Evolutionary conservation across 139 green algal species (phyloP), one percentile per base, ranked within the genome.

Genomic region (Desmodesmus armatus): DNA sequence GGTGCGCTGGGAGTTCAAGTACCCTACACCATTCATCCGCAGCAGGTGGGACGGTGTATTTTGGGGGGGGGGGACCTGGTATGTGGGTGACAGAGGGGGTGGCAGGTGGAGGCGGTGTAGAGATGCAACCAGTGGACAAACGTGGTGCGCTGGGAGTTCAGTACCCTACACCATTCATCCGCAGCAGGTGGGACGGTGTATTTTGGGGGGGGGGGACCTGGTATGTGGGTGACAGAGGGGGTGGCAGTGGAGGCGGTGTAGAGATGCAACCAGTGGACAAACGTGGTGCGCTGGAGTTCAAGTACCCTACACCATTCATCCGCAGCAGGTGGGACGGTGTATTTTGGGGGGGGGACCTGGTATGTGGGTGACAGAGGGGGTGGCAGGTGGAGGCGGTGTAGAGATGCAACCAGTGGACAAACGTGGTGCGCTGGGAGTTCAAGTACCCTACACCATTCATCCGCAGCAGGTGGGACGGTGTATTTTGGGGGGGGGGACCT

Each of bases 121-220:
- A n/a, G n/a, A n/a, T n/a, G n/a, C n/a, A 99, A 99, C 92, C 97
- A 99, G 93, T 99, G 97, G 97, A 98, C 95, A 86, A 99, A 98
- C 85, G 96, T 99, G 73, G 96, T 99, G 76, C 94, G 97, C 37
- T 99, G 98, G 97, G 97, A 99, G 93, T 99, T 99, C 94, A 99
- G 91, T 94, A 99, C 91, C 98, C 97, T 55, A 99, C 97, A 29
- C 97, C 97, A 67, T 99, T 99, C 94, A 99, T 99, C 87, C 92
- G 97, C 87, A 89, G 82, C 66, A 80, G 67, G 67, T 72, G 63
- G 23, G 63, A 19, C 31, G 66, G 33, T 29, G 51, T n/a, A n/a
- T n/a, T n/a, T n/a, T n/a, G n/a, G n/a, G n/a, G n/a, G n/a, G n/a
- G n/a, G n/a, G n/a, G n/a, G n/a, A n/a, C n/a, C n/a, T n/a, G n/a